Evolutionary conservation across 805 yeast species (phyloP), one percentile per base, ranked within the genome.

Genomic region (Nakazawaea molendinolei): DNA sequence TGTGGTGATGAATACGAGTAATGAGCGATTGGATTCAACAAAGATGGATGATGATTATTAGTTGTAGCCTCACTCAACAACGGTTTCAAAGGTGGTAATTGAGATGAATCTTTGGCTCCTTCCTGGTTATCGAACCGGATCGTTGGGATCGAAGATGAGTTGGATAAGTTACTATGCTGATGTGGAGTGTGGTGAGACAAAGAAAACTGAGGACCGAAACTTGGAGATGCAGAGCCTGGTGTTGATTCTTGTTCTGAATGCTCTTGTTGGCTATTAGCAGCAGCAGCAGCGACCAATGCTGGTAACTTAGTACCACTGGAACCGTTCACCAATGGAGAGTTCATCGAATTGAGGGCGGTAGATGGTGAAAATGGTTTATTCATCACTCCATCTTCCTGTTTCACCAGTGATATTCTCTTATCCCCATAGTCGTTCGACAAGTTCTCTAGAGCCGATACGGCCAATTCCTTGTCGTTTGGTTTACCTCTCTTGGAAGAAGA

Each of bases 401-500:
- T 55, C 47, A 58, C 50, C 24, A 55, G 55, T 7, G 60, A 54
- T 20, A 57, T 57, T 40, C 45, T 49, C 37, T 47, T 38, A 39
- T 48, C 44, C 32, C 49, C 46, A 30, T 19, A 44, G 21, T 23
- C 41, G 48, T 45, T 59, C 19, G 67, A 55, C 52, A 63, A 46
- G 13, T 58, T 59, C 40, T 63, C 69, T 31, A 62, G 48, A 10
- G 66, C 65, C 13, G 65, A 66, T 13, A 65, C 67, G 43, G 49
- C 51, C 31, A 44, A 45, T 20, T 46, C 51, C 42, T 44, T 17
- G 38, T 31, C 36, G 3, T 23, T 28, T 17, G 25, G 29, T 26
- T 40, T 30, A 13, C 52, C 47, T 34, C 63, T 43, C 39, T 57
- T 61, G 33, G 58, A 49, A 32, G 63, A 48, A 32, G 63, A 48